phyloP scores from a whole-genome alignment of 441 rosid species.

The Erodium texanum region DNA sequence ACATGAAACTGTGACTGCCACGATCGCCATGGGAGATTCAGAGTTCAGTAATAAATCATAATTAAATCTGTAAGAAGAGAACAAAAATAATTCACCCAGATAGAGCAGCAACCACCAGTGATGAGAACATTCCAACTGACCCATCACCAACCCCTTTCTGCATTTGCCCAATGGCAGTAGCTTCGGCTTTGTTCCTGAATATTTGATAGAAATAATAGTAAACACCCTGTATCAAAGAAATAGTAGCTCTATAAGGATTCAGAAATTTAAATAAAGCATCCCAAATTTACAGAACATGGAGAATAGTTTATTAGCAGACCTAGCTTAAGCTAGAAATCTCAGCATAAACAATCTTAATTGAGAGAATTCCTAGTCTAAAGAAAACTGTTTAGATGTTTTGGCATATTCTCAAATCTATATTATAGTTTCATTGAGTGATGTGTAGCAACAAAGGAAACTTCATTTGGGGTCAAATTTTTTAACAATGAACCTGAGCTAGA shows the following conservation, averaged over 20 bases:
- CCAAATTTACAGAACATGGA: conserved; percentile 2
- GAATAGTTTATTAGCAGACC: no score
- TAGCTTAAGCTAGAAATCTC: background rate
- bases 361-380: background rate
- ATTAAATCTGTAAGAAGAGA: no score
- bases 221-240: conserved; percentile 81
- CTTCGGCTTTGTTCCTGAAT: conserved; percentile 83
- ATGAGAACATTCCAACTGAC: conserved; percentile 84
- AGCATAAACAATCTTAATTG: background rate
- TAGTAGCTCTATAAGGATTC: conserved; percentile 29
- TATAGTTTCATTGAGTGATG: background rate
- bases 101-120: conserved; percentile 84
- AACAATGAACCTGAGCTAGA: no score
- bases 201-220: conserved; percentile 98
- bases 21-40: background rate
- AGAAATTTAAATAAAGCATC: conserved; percentile 12
- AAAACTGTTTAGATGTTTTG: background rate
- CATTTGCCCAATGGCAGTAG: conserved; percentile 41
- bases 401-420: background rate
- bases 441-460: background rate
- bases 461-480: no score
- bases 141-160: conserved; percentile 84
- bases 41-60: background rate
- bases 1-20: background rate
- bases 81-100: no score